Evolutionary conservation across 345 rosid species (phyloP).

Genomic region (Camelina neglecta): DNA sequence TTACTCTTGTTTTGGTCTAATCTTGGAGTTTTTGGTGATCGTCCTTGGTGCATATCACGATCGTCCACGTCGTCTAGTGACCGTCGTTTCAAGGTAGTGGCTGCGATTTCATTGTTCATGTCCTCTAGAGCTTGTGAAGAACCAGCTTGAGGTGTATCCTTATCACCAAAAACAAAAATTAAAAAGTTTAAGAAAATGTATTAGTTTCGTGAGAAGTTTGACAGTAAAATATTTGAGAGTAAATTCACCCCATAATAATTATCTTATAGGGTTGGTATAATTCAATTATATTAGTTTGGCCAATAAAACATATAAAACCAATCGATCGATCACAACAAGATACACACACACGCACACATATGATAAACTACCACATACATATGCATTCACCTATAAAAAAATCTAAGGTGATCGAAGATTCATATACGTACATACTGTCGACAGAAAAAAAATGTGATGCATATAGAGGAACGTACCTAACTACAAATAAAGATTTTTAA

Average conservation of each 20-base stretch:
- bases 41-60: conserved; percentile 52
- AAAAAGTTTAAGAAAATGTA: too few relatives aligned
- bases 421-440: background rate
- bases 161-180: conserved; percentile 6
- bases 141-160: conserved; percentile 22
- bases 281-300: background rate
- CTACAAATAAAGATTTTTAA: background rate
- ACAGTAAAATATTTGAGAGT: background rate
- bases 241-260: background rate
- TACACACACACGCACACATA: background rate
- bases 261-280: background rate
- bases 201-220: background rate
- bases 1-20: conserved; percentile 49
- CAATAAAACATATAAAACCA: background rate
- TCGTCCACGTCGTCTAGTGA: conserved; percentile 42
- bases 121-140: conserved; percentile 29
- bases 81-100: conserved; percentile 29
- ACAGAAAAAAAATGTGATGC: background rate
- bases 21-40: conserved; percentile 53
- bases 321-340: background rate
- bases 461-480: conserved; percentile 15
- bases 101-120: conserved; percentile 42
- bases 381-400: background rate
- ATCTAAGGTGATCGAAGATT: background rate
- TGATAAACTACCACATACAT: conserved; percentile 18